Evolutionary conservation across 2,329 filamentous ascomycete genomes (phyloP).

Genomic region (Cladophialophora yegresii): DNA sequence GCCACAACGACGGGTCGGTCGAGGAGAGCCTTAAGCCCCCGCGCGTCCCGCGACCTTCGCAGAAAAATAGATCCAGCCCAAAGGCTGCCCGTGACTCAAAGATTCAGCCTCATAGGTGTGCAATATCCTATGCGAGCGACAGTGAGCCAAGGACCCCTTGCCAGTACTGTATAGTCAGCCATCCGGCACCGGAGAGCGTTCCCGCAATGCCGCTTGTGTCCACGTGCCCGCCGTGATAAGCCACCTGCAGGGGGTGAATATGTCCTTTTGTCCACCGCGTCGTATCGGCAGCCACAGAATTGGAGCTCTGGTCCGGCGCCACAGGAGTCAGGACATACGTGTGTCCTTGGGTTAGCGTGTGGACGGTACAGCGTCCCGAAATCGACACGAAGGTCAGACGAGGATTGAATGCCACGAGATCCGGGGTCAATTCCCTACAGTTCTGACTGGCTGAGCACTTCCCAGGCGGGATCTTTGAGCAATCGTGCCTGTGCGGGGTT

Average conservation of each 20-base stretch:
- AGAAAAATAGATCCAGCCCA: neutral
- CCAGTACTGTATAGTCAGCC: neutral
- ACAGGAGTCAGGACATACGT: neutral
- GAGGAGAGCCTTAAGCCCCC: neutral
- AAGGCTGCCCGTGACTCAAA: neutral
- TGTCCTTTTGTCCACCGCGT: slow-evolving; percentile 7
- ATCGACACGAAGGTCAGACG: neutral
- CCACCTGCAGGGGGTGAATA: neutral
- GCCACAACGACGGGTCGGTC: neutral
- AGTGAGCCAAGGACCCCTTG: neutral
- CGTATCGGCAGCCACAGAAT: slow-evolving; percentile 6
- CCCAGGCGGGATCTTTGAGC: neutral
- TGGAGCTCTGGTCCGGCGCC: neutral
- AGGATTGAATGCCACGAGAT: neutral
- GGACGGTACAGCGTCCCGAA: neutral
- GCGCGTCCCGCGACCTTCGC: neutral
- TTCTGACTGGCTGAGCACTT: neutral
- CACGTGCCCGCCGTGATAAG: neutral
- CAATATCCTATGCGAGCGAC: neutral
- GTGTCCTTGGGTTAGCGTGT: neutral
- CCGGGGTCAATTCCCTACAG: neutral
- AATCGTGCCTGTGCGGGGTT: neutral
- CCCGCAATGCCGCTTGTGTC: neutral
- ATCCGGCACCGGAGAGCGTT: neutral
- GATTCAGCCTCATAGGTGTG: neutral